Percentiles rank a stretch among this genome's conserved stretches.
Conservation (phyloP, 2,329 filamentous ascomycete genomes). For the Colletotrichum paranaense region DNA sequence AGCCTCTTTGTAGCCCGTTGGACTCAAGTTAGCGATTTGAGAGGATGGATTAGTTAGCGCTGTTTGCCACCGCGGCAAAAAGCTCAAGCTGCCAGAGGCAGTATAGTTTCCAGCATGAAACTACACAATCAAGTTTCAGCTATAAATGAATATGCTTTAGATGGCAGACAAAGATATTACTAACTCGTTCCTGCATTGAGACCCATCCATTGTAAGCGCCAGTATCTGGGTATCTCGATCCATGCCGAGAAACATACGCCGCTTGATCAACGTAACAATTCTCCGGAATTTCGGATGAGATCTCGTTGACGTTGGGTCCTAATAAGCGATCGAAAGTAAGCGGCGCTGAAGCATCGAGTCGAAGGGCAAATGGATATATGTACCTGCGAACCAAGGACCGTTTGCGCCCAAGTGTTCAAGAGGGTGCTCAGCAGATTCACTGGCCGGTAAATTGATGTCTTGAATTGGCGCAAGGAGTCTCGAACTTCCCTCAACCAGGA, state of each 20-base stretch:
- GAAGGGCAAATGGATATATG: slow-evolving; percentile 6
- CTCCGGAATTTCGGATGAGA: slow-evolving; percentile 64
- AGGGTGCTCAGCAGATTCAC: slow-evolving; percentile 49
- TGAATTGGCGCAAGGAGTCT: slow-evolving; percentile 40
- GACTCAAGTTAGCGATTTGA: slow-evolving; percentile 69
- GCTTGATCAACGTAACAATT: slow-evolving; percentile 70
- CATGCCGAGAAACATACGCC: slow-evolving; percentile 70
- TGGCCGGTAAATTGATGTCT: slow-evolving; percentile 41
- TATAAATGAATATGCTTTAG: neutral
- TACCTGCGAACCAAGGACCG: slow-evolving; percentile 63
- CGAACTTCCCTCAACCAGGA: neutral
- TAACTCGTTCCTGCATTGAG: slow-evolving; percentile 55
- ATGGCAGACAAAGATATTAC: slow-evolving; percentile 36
- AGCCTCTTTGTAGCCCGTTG: slow-evolving; percentile 72
- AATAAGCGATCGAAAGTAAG: neutral
- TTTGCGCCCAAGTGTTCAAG: slow-evolving; percentile 63
- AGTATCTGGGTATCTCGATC: slow-evolving; percentile 70
- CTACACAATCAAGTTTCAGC: slow-evolving; percentile 42
- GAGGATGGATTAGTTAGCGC: slow-evolving; percentile 63
- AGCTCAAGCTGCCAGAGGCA: slow-evolving; percentile 63
- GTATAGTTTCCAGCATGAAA: slow-evolving; percentile 66
- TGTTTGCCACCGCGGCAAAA: slow-evolving; percentile 69
- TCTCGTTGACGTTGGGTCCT: slow-evolving; percentile 67
- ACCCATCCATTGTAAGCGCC: slow-evolving; percentile 71
- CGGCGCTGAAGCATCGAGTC: neutral